phyloP scores from a whole-genome alignment of 805 yeast genomes.

The Starmerella gropengiesseri region DNA sequence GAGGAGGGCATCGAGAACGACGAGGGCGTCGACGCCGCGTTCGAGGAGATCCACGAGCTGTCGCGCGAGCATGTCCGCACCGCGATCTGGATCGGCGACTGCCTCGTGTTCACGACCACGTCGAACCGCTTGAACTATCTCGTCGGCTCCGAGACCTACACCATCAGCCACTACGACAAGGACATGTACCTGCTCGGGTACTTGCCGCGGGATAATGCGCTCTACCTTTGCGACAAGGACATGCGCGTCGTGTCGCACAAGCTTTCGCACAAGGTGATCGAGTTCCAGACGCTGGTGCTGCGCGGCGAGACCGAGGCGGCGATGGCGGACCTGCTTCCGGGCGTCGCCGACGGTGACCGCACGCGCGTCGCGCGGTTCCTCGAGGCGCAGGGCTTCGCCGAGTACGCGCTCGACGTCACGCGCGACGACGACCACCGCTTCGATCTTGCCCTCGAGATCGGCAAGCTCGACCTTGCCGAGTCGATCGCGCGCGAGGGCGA shows the following conservation, averaged over 20 bases:
- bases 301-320: conserved; percentile 90
- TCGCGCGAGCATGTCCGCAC: conserved; percentile 63
- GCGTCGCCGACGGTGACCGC: conserved; percentile 50
- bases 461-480: conserved; percentile 59
- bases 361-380: conserved; percentile 80
- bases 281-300: conserved; percentile 88
- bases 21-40: conserved; percentile 71
- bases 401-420: conserved; percentile 72
- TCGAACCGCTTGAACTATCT: conserved; percentile 84
- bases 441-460: conserved; percentile 74
- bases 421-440: conserved; percentile 85
- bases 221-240: conserved; percentile 85
- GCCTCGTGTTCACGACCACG: conserved; percentile 78
- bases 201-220: conserved; percentile 77
- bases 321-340: conserved; percentile 38
- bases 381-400: conserved; percentile 81
- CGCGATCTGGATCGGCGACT: conserved; percentile 97
- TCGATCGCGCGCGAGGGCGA: conserved; percentile 39
- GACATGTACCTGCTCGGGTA: conserved; percentile 81
- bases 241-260: conserved; percentile 70
- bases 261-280: conserved; percentile 75
- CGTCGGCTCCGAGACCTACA: conserved; percentile 88
- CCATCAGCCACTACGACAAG: conserved; percentile 85
- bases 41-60: conserved; percentile 74
- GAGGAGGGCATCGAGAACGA: conserved; percentile 50